Conservation (phyloP, 2,329 filamentous ascomycete genomes). For the Neoarthrinium moseri region DNA sequence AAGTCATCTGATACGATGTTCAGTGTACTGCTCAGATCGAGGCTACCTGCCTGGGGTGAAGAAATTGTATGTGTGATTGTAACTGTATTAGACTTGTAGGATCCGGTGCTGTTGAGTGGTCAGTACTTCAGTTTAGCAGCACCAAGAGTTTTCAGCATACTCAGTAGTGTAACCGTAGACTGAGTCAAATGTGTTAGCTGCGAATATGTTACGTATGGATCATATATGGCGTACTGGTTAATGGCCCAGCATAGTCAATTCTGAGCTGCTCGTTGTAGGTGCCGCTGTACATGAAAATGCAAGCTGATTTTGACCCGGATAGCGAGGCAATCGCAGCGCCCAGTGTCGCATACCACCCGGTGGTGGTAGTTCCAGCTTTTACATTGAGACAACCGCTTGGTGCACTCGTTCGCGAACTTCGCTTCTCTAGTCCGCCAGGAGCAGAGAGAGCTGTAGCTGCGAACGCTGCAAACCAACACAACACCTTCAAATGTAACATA, state of each 20-base stretch:
- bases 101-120: no score
- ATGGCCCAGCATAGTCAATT: background rate
- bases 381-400: background rate
- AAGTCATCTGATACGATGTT: slow-evolving; percentile 15
- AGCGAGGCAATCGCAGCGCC: background rate
- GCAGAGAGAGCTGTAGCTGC: no score
- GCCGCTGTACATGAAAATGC: background rate
- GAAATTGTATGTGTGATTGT: background rate
- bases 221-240: background rate
- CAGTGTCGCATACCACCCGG: background rate
- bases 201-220: background rate
- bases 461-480: no score
- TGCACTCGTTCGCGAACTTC: background rate
- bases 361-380: background rate
- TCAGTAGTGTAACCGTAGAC: background rate
- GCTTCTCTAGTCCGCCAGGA: no score
- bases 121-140: no score
- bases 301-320: background rate
- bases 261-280: background rate
- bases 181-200: background rate
- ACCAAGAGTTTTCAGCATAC: no score
- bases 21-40: background rate
- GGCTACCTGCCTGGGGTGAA: background rate
- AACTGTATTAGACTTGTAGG: background rate
- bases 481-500: no score